Conservation (phyloP, 2,329 filamentous ascomycete genomes). For the Fusarium odoratissimum region DNA sequence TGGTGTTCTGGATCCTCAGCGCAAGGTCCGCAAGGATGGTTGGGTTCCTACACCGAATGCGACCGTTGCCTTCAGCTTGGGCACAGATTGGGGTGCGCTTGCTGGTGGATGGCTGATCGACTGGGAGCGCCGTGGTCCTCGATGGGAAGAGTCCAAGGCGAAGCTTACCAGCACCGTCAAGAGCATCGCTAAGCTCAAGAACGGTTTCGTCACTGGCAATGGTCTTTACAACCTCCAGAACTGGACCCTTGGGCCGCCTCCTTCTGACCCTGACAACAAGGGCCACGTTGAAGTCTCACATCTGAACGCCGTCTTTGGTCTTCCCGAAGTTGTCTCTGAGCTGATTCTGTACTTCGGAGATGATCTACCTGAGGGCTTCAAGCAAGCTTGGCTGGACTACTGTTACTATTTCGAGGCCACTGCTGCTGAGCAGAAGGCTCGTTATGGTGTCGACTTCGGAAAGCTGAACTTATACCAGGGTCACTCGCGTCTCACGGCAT, state of each 20-base stretch:
- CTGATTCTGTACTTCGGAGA: constrained; percentile 61
- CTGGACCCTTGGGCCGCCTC: constrained; percentile 63
- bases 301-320: constrained; percentile 68
- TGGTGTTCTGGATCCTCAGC: constrained; percentile 63
- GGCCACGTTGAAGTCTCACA: constrained; percentile 66
- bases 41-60: constrained; percentile 58
- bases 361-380: constrained; percentile 60
- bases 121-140: constrained; percentile 66
- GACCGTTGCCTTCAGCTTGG: constrained; percentile 62
- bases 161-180: constrained; percentile 62
- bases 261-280: constrained; percentile 62
- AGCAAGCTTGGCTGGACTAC: constrained; percentile 69
- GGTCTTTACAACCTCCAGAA: constrained; percentile 63
- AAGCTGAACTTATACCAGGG: constrained; percentile 63
- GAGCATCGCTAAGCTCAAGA: constrained; percentile 65
- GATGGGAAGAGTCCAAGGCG: constrained; percentile 62
- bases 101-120: constrained; percentile 69
- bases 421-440: constrained; percentile 60
- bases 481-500: constrained; percentile 69
- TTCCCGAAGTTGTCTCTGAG: constrained; percentile 68
- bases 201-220: constrained; percentile 69
- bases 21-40: constrained; percentile 68
- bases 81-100: constrained; percentile 69
- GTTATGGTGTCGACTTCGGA: constrained; percentile 64
- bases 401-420: constrained; percentile 67